These are phyloP conservation scores for Podospora australis DNA, from an alignment of 495 filamentous ascomycete species.

Conservation along the genomic window DNA sequence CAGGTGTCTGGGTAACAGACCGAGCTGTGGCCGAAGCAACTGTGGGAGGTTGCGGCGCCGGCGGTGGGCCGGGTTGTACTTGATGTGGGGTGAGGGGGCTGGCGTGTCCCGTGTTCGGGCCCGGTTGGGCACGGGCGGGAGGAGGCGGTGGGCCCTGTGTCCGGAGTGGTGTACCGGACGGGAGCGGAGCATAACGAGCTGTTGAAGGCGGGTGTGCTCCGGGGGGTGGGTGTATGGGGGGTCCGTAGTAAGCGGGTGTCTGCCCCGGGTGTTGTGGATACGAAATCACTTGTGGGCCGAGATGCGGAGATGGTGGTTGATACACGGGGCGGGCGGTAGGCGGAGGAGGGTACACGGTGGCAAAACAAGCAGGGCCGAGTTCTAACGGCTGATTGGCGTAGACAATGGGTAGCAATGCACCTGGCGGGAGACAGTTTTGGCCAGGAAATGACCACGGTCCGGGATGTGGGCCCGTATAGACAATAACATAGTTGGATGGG, in stretches of 20 bases:
- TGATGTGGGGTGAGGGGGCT: too few species aligned
- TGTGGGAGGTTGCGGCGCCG: too few species aligned
- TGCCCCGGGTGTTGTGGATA: not conserved
- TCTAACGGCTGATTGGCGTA: slow-evolving; percentile 6
- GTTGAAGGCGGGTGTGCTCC: not conserved
- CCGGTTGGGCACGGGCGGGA: slow-evolving; percentile 1
- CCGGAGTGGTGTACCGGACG: too few species aligned
- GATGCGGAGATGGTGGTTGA: not conserved
- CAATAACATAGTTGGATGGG: slow-evolving; percentile 7
- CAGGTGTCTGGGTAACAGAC: too few species aligned
- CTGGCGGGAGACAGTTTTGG: slow-evolving; percentile 7
- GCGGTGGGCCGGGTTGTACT: too few species aligned
- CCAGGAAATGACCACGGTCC: slow-evolving; percentile 4
- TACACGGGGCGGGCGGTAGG: not conserved
- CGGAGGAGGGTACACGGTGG: slow-evolving; percentile 6
- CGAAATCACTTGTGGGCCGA: not conserved
- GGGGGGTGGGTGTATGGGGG: not conserved
- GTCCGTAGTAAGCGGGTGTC: not conserved
- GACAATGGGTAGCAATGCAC: slow-evolving; percentile 7
- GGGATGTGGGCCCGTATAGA: slow-evolving; percentile 7
- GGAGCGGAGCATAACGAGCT: too few species aligned
- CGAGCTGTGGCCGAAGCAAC: too few species aligned
- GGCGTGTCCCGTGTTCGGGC: not conserved
- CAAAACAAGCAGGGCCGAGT: slow-evolving; percentile 5
- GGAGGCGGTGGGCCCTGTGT: not conserved